phyloP scores from a whole-genome alignment of 108 stramenopile genomes.

The Pseudonitzschia delicatissima region DNA sequence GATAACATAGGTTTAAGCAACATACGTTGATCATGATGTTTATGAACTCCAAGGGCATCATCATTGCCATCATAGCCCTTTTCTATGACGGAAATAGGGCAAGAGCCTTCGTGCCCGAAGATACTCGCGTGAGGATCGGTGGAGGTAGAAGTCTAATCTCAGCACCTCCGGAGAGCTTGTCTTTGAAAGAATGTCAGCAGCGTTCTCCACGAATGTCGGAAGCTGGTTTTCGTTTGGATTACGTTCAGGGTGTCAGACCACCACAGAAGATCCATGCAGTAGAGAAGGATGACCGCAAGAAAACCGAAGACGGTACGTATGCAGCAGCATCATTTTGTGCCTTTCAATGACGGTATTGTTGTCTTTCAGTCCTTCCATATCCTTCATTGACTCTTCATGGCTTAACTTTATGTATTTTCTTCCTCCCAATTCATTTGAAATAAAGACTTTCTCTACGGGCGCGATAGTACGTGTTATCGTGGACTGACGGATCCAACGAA shows the following conservation, averaged over 20 bases:
- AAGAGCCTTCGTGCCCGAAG: background rate
- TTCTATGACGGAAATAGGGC: no score
- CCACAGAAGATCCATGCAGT: background rate
- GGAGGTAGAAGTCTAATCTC: background rate
- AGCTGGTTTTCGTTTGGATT: constrained; percentile 5
- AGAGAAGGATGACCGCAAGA: background rate
- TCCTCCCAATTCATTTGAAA: background rate
- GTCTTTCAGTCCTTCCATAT: background rate
- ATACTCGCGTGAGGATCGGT: background rate
- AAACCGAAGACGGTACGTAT: background rate
- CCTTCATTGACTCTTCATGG: background rate
- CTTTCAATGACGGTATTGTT: background rate
- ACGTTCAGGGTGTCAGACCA: background rate
- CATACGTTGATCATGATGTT: no score
- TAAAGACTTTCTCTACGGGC: constrained; percentile 7
- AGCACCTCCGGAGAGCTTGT: background rate
- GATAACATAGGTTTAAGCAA: no score
- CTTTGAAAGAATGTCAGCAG: background rate
- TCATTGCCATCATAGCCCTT: no score
- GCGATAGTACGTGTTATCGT: constrained; percentile 19
- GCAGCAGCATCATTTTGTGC: background rate
- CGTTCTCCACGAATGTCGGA: background rate
- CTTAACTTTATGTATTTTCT: no score
- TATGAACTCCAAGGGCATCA: no score
- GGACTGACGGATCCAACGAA: constrained; percentile 21